Conservation (phyloP, 2,329 filamentous ascomycete genomes). For the Escovopsis sp. region DNA sequence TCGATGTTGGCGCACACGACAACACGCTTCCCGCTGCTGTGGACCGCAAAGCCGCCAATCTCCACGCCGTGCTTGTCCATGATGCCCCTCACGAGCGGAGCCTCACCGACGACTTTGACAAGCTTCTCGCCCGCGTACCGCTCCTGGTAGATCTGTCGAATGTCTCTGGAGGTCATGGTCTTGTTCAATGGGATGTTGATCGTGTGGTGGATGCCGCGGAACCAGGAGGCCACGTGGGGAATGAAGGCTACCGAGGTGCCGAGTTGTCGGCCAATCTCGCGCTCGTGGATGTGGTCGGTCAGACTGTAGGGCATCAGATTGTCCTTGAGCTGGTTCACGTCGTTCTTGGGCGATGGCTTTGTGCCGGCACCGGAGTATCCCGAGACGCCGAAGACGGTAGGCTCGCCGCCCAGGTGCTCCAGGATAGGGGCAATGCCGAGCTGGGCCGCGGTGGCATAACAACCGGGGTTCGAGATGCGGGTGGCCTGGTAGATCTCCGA, state of each 20-base stretch:
- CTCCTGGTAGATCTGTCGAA: constrained; percentile 90
- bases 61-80: constrained; percentile 76
- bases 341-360: constrained; percentile 88
- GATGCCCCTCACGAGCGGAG: constrained; percentile 74
- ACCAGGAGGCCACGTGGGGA: constrained; percentile 92
- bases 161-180: constrained; percentile 78
- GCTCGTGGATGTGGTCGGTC: constrained; percentile 90
- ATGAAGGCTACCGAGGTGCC: constrained; percentile 67
- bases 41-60: constrained; percentile 82
- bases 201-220: constrained; percentile 86
- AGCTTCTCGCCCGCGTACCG: constrained; percentile 92
- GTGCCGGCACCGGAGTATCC: constrained; percentile 93
- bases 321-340: constrained; percentile 63
- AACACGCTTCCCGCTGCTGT: constrained; percentile 75
- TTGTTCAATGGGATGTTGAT: constrained; percentile 80
- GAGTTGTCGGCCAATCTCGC: constrained; percentile 71
- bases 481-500: constrained; percentile 62
- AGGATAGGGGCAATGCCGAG: constrained; percentile 75
- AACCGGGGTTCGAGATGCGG: constrained; percentile 84
- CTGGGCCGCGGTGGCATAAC: constrained; percentile 88
- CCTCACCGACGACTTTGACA: constrained; percentile 80
- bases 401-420: constrained; percentile 59
- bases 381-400: constrained; percentile 78
- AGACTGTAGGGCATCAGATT: constrained; percentile 71
- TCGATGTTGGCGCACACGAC: constrained; percentile 88